These are phyloP conservation scores for Eruca vesicaria DNA, from an alignment of 441 rosid genomes.

Conservation along the genomic window DNA sequence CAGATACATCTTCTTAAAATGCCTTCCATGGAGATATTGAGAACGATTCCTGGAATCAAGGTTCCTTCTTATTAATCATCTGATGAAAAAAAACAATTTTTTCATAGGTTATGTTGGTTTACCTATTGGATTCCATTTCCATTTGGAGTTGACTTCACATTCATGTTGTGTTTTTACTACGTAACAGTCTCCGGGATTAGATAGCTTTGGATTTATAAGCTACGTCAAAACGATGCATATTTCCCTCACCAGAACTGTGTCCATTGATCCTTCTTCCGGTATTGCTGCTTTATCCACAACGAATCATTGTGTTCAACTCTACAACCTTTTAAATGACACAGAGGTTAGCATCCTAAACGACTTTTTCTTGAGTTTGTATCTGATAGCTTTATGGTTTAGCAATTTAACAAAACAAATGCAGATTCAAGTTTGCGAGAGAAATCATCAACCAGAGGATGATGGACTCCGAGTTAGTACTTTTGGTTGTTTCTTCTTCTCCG, in stretches of 20 bases:
- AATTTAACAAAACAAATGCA: background rate
- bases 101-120: background rate
- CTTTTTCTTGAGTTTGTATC: background rate
- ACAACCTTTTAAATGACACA: background rate
- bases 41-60: conserved; percentile 92
- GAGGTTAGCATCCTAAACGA: background rate
- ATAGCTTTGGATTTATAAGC: background rate
- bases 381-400: background rate
- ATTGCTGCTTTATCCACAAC: background rate
- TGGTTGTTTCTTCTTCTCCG: background rate
- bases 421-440: background rate
- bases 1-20: conserved; percentile 83
- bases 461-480: background rate
- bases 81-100: too few relatives aligned
- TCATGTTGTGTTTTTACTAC: background rate
- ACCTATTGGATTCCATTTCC: background rate
- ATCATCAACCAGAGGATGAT: background rate
- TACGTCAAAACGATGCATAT: background rate
- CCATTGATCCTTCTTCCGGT: background rate
- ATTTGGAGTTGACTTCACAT: background rate
- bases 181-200: background rate
- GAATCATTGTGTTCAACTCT: background rate
- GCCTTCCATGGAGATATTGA: conserved; percentile 88
- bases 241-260: background rate
- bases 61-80: conserved; percentile 38